A percentile compares a stretch with the other conserved stretches of the same genome.
These are phyloP conservation scores for Solanum ossicruentum DNA, from an alignment of 257 asterid species.

Conservation along the genomic window DNA sequence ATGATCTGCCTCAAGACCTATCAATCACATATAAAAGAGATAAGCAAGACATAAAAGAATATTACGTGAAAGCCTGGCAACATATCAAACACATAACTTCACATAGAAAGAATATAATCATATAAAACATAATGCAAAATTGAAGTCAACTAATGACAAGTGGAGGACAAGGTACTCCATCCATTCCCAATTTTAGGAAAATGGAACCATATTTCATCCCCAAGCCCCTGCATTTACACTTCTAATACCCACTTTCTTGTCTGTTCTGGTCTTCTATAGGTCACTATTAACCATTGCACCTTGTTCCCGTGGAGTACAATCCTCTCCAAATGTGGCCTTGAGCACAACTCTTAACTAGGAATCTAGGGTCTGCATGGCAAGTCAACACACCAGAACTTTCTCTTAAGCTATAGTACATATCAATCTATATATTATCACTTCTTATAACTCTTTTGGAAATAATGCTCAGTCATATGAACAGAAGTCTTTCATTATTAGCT, in stretches of 20 bases:
- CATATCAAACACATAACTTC: not conserved
- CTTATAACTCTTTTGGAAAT: not conserved
- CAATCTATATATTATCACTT: not conserved
- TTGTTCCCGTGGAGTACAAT: not conserved
- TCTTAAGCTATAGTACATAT: not conserved
- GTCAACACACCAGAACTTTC: not conserved
- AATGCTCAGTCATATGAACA: not conserved
- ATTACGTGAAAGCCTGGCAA: not conserved
- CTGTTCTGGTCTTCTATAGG: not conserved
- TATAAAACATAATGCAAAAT: not conserved
- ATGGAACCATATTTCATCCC: not conserved
- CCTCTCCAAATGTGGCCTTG: not conserved
- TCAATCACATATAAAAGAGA: not conserved
- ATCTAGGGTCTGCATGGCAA: not conserved
- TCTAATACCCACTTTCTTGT: not conserved
- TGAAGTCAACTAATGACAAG: not conserved
- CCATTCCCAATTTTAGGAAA: not conserved
- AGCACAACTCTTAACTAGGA: not conserved
- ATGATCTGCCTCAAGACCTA: slow-evolving; percentile 47
- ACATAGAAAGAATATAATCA: not conserved
- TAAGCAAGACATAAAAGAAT: not conserved
- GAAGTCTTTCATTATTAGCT: not conserved
- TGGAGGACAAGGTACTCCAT: not conserved
- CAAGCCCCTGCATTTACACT: not conserved
- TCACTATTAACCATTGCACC: not conserved